A percentile compares a stretch with the other conserved stretches of the same genome.
Evolutionary conservation across 2,329 filamentous ascomycete genomes (phyloP).

Genomic region (Cercospora berteroae): DNA sequence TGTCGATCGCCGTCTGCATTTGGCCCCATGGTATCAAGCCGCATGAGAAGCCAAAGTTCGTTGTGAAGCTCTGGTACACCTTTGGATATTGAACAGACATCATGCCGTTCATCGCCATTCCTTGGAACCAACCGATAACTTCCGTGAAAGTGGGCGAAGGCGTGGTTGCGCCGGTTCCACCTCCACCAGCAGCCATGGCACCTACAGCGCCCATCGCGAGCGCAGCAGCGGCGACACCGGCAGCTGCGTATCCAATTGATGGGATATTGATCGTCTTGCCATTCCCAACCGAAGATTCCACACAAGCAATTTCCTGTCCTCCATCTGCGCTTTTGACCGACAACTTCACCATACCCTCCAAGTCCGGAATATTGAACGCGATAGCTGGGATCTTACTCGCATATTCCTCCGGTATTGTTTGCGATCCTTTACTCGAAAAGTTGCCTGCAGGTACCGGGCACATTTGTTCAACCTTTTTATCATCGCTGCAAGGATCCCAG

Average conservation of each 20-base stretch:
- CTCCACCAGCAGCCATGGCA: constrained; percentile 57
- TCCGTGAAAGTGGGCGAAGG: constrained; percentile 82
- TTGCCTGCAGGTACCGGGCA: constrained; percentile 78
- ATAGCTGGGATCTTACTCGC: constrained; percentile 78
- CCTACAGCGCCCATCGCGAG: constrained; percentile 70
- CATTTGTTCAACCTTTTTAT: constrained; percentile 62
- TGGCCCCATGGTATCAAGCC: constrained; percentile 79
- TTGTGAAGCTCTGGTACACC: constrained; percentile 83
- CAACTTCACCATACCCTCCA: constrained; percentile 80
- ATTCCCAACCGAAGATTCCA: constrained; percentile 78
- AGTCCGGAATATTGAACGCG: constrained; percentile 85
- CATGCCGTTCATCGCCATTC: constrained; percentile 95
- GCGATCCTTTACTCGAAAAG: constrained; percentile 71
- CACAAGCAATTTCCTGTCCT: constrained; percentile 68
- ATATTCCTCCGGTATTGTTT: constrained; percentile 69
- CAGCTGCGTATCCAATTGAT: constrained; percentile 79
- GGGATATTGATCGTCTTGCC: constrained; percentile 76
- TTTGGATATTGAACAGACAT: constrained; percentile 82
- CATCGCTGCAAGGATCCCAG: constrained; percentile 78
- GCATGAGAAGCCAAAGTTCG: constrained; percentile 91
- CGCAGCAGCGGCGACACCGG: constrained; percentile 80
- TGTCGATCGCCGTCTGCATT: constrained; percentile 79
- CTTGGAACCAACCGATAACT: constrained; percentile 86
- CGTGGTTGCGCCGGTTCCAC: constrained; percentile 58
- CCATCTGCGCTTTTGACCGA: constrained; percentile 66